These are phyloP conservation scores for Phytophthora citrophthora DNA, from an alignment of 352 stramenopile species.

Conservation along the genomic window DNA sequence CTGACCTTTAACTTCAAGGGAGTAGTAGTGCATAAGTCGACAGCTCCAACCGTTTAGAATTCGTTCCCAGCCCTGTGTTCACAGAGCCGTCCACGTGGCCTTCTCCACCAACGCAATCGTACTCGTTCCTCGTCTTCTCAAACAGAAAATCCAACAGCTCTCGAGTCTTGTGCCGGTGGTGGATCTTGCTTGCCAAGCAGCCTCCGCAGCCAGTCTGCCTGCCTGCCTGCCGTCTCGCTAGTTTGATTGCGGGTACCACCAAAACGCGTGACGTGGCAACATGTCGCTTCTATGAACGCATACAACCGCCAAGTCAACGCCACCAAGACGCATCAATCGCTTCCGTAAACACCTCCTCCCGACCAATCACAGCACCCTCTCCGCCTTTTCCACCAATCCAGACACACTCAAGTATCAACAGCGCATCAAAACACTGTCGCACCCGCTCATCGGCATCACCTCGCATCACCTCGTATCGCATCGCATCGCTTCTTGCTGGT, in stretches of 20 bases:
- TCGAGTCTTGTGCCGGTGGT: not conserved
- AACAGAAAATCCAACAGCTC: not conserved
- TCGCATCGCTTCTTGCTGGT: not conserved
- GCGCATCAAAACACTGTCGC: slow-evolving; percentile 4
- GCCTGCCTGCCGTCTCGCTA: not conserved
- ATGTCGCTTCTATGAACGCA: not conserved
- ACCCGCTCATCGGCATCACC: not conserved
- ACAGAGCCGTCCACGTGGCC: not conserved
- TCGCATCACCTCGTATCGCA: no score
- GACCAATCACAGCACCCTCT: no score
- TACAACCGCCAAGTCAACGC: slow-evolving; percentile 21
- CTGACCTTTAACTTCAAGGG: no score
- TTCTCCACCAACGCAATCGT: not conserved
- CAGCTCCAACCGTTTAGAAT: no score
- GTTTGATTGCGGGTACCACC: slow-evolving; percentile 14
- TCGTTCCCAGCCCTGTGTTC: no score
- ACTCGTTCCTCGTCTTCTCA: not conserved
- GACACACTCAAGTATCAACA: not conserved
- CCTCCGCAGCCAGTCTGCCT: not conserved
- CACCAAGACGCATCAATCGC: slow-evolving; percentile 3
- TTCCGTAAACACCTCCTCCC: slow-evolving; percentile 12
- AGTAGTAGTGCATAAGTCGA: no score
- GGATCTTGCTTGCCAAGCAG: not conserved
- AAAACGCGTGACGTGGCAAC: slow-evolving; percentile 27
- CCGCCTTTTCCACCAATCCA: slow-evolving; percentile 11